Evolutionary conservation across 2,329 filamentous ascomycete species (phyloP), one percentile per base, ranked within the genome.

Genomic region (Alternaria alternata): DNA sequence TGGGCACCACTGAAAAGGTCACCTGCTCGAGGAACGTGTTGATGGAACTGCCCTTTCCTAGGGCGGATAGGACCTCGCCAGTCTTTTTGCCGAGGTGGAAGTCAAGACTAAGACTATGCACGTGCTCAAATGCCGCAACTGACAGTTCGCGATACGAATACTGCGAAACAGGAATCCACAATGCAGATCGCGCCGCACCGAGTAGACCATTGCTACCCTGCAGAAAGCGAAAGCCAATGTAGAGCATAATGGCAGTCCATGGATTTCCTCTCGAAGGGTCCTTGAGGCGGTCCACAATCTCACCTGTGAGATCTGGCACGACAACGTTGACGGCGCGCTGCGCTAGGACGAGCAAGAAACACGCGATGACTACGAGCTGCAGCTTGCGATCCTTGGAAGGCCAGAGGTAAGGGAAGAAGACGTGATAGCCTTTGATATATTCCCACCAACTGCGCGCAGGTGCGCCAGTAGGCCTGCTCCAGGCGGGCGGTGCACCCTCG

Each of bases 331-430:
- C 87, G 49, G 89, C 83, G 63, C 95, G 89, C 81, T 97, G 94
- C 11, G 91, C 72, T 46, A 95, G 79, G 56, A 98, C 88, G 48
- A 99, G 85, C 36, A 88, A 53, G 73, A 98, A 94, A 80, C 95
- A 98, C 48, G 93, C 71, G 20, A 96, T 77, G 20, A 97, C 93
- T 55, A 94, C 86, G 24, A 93, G 66, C 81, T 97, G 90, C 56
- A 99, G 83, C 65, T 84, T 86, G 38, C 84, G 81, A 51, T 92
- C 89, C 73, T 94, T 94, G 71, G 89, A 91, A 0, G 95, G 95
- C 95, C 95, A 99, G 59, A 98, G 87, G 75, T 98, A 99, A 0
- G 94, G 94, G 76, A 98, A 96, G 80, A 99, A 97, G 52, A 97
- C 84, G 12, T 90, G 91, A 78, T 98, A 99, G 46, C 94, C 93